phyloP scores from a whole-genome alignment of 106 monocot species.

The Ottelia alismoides region DNA sequence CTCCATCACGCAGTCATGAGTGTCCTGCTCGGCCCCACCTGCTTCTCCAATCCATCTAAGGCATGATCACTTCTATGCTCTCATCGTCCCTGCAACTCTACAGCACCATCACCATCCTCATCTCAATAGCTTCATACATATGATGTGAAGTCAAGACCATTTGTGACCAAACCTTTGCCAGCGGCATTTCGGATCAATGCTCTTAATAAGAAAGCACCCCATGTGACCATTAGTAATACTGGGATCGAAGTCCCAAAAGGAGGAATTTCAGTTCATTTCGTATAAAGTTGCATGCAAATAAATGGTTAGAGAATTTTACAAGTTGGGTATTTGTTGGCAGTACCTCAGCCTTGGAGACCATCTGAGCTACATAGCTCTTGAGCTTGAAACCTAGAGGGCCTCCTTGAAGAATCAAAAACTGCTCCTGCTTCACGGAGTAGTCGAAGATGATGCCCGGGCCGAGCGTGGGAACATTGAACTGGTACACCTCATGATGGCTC shows the following conservation, averaged over 20 bases:
- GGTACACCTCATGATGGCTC: conserved; percentile 27
- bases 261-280: neutral
- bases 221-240: neutral
- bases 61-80: no score
- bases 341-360: conserved; percentile 24
- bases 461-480: conserved; percentile 26
- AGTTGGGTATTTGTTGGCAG: neutral
- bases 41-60: no score
- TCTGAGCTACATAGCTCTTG: conserved; percentile 23
- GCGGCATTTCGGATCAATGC: no score
- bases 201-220: no score
- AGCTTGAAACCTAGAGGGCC: conserved; percentile 19
- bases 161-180: no score
- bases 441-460: conserved; percentile 25
- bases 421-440: conserved; percentile 21
- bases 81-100: no score
- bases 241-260: neutral
- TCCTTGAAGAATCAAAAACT: conserved; percentile 20
- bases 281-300: neutral
- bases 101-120: no score
- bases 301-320: neutral
- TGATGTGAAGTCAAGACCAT: no score
- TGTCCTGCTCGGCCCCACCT: no score
- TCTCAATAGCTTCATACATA: no score
- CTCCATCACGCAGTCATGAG: no score